Base-by-base conservation (phyloP, 2,329 filamentous ascomycete species). In the Trichoderma sp. region DNA sequence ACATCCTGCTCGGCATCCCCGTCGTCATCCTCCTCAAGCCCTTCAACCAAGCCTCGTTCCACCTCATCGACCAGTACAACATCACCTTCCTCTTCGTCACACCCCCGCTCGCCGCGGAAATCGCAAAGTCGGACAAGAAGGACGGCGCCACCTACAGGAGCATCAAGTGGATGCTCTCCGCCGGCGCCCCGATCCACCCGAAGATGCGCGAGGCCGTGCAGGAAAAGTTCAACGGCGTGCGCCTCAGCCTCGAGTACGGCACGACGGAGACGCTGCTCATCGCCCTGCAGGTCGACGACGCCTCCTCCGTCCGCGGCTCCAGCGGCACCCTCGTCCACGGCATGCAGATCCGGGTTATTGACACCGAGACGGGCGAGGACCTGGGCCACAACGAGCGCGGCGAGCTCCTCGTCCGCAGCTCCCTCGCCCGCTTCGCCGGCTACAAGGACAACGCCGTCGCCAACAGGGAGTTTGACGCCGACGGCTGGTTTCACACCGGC, bases 121-220 rank as follows among this genome's bases (percentile, higher is more conserved):
- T 39, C 34, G 34, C 34, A 39, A 39, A 39, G 34, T 48, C 45
- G n/a, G 45, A 48, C 1, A 48, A 48, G n/a, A 48, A 48, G 24
- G 24, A 48, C 24, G 45, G 45, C 24, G 15, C 15, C 3, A 48
- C 45, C 9, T 48, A 48, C 45, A 48, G 21, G 45, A 48, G 45
- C 45, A 48, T 48, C 45, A 48, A 48, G 45, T 48, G 45, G 45
- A 19, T 48, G n/a, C 24, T 48, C n/a, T 48, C 45, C 24, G 45
- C 45, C 24, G 45, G 45, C 24, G 45, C 45, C 4, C 45, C 45
- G 1, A 24, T 48, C 45, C 45, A 48, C 45, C n/a, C 45, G 5
- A 48, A 48, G 45, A 48, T 48, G n/a, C 45, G 45, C 45, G 45
- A 48, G n/a, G 45, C 45, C 45, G 45, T 48, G n/a, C 45, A 48